Evolutionary conservation across 257 asterid genomes (phyloP).

Genomic region (Sherardia arvensis): DNA sequence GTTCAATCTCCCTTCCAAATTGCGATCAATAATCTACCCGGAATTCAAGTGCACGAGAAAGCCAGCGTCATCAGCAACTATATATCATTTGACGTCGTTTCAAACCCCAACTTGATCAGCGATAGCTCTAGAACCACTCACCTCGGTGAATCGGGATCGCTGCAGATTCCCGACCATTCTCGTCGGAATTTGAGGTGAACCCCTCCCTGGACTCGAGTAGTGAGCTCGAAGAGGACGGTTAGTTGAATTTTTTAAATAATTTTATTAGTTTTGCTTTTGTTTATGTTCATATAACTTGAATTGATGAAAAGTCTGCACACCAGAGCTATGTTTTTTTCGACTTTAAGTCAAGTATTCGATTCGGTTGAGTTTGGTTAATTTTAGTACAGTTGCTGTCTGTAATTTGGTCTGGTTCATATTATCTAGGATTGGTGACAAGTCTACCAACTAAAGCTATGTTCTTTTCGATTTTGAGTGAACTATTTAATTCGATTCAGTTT

Average conservation of each 20-base stretch:
- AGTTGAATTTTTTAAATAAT: conserved; percentile 12
- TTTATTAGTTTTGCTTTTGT: too few species aligned
- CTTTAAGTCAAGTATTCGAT: too few species aligned
- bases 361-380: too few species aligned
- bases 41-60: conserved; percentile 61
- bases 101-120: conserved; percentile 87
- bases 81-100: conserved; percentile 86
- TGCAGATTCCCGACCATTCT: conserved; percentile 53
- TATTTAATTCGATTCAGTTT: too few species aligned
- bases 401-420: too few species aligned
- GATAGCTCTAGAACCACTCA: conserved; percentile 77
- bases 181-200: conserved; percentile 8
- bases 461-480: too few species aligned
- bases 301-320: too few species aligned
- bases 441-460: too few species aligned
- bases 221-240: conserved; percentile 94
- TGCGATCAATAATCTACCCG: conserved; percentile 54
- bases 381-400: too few species aligned
- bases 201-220: conserved; percentile 60
- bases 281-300: too few species aligned
- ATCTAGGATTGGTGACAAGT: too few species aligned
- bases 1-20: conserved; percentile 73
- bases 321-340: too few species aligned
- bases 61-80: conserved; percentile 80
- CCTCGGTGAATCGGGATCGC: conserved; percentile 54